A percentile compares a stretch with the other conserved stretches of the same genome.
Evolutionary conservation across 108 stramenopile genomes (phyloP).

Genomic region (Nitzschia putrida): DNA sequence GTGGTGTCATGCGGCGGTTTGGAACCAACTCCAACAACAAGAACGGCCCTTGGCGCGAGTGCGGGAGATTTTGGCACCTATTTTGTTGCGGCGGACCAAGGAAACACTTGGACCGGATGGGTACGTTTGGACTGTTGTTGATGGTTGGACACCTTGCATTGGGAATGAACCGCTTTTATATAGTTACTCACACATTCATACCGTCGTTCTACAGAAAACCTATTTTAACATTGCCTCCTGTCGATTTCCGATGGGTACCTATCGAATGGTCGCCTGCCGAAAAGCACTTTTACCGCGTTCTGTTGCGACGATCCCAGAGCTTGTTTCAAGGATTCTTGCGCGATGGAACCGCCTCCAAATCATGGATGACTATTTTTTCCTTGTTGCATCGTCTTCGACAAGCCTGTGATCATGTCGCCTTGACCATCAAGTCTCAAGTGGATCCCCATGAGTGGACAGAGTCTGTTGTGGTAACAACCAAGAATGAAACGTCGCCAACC

Average conservation of each 20-base stretch:
- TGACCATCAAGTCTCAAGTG: conserved; percentile 66
- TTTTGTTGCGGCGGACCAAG: conserved; percentile 81
- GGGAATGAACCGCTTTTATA: neutral
- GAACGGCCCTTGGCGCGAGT: conserved; percentile 67
- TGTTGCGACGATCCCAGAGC: conserved; percentile 60
- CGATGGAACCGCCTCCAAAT: conserved; percentile 70
- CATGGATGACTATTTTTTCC: conserved; percentile 81
- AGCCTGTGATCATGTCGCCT: conserved; percentile 80
- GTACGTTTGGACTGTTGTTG: neutral
- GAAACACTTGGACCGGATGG: conserved; percentile 67
- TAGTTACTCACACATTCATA: neutral
- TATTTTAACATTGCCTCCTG: conserved; percentile 72
- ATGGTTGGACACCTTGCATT: neutral
- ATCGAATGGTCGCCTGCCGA: conserved; percentile 66
- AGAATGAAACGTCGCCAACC: neutral
- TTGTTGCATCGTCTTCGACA: conserved; percentile 78
- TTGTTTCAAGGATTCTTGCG: conserved; percentile 77
- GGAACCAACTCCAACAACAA: conserved; percentile 63
- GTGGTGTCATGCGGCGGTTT: conserved; percentile 73
- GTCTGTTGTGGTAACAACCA: conserved; percentile 3
- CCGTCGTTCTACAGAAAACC: conserved; percentile 31
- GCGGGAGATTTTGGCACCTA: conserved; percentile 62
- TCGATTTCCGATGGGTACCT: conserved; percentile 63
- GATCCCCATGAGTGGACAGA: conserved; percentile 44
- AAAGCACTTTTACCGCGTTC: conserved; percentile 81